Evolutionary conservation across 2,329 filamentous ascomycete genomes (phyloP), one percentile per base, ranked within the genome.

Genomic region (Cadophora luteo-olivacea): DNA sequence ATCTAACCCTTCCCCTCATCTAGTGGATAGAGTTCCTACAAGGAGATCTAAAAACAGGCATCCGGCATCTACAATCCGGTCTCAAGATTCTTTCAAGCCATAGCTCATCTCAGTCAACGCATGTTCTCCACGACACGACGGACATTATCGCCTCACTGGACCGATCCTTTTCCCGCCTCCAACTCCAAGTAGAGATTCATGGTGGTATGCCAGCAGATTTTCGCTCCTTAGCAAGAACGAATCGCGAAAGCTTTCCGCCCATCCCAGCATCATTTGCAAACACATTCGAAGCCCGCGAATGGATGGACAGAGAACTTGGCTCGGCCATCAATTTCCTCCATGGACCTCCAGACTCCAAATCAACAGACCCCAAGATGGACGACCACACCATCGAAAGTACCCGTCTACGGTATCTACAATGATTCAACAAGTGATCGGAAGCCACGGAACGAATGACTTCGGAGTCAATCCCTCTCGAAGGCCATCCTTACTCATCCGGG

Each of bases 1-100:
- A 19, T 6, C 49, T 52, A 24, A 52, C 24, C 41, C 8, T 25
- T 14, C 11, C 22, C 5, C 22, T 11, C 2, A 4, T 29, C 49
- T 52, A 52, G 49, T 72, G 70, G 69, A 68, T 72, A 6, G 70
- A 72, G 32, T 60, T 69, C 32, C 41, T 72, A 22, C 68, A 66
- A 49, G 52, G 60, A 14, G 65, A 70, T 55, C 32, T 72, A 4
- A 52, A 67, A 24, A 33, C 64, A 3, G 68, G 64, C 1, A 65
- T 72, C 29, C 61, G 61, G 48, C 70, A 72, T 49, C 33, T 72
- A 60, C 41, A 68, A 8, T 69, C 64, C 24, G 70, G 70, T 1
- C 38, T 72, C 25, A 68, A 65, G 8, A 57, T 65, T 16, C 19
- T 54, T 19, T 38, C 48, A n/a, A 48, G n/a, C 48, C 38, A 25